Base-by-base conservation (phyloP, 1,139 yeast species). In the Kurtzmaniella quercitrusa region DNA sequence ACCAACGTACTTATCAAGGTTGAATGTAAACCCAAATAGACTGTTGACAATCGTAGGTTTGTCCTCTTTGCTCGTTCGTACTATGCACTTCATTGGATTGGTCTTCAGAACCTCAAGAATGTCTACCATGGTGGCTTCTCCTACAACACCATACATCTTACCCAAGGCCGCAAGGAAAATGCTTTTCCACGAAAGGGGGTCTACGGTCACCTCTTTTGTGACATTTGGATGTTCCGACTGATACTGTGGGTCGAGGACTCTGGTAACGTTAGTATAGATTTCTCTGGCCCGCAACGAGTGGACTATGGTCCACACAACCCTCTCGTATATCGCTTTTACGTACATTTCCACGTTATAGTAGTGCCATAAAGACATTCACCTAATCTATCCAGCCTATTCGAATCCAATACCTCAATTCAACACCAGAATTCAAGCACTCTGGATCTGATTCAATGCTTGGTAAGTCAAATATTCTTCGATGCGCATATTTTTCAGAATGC, bases 71-170 rank as follows among this genome's bases (percentile, higher is more conserved):
- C 64, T 59, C 15, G 62, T 54, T 49, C 63, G 50, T 5, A 69
- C 48, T 3, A 60, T 45, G 47, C 43, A 59, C 46, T 43, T 47
- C 37, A 36, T 49, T 34, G 40, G 52, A 43, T 46, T 46, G 10
- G 43, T 41, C 2, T 43, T 43, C 29, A 41, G 44, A 29, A 43
- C 45, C 29, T 54, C 55, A 12, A 65, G 48, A 5, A 69, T 48
- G 41, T 66, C 70, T 47, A 59, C 66, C 40, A 57, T 67, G 2
- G 58, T 46, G 1, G 73, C 53, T 46, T 66, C 72, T 1, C 75
- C 75, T 34, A 68, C 55, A 27, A 69, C 41, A 2, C 75, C 75
- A 43, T 69, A 65, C 40, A 66, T 49, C 40, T 61, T 62, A 18
- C 54, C 54, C 41, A 69, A 48, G 39, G 63, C 55, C 4, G 59